Percentiles rank a stretch among this genome's conserved stretches.
Conservation (phyloP, 2,329 filamentous ascomycete genomes). For the Grosmannia serpens region DNA sequence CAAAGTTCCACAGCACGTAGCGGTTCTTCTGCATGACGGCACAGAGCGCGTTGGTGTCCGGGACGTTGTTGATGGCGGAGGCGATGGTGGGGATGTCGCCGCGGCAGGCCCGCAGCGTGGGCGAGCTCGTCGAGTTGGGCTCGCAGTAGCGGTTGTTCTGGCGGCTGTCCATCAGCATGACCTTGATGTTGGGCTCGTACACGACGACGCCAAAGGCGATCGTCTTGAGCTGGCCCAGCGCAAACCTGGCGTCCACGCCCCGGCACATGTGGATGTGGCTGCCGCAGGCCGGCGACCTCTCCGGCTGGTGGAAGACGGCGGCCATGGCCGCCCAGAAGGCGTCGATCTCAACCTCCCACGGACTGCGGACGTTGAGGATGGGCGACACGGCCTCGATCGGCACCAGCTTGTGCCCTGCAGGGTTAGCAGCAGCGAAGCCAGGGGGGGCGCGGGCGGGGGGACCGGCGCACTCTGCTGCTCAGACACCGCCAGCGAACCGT, state of each 20-base stretch:
- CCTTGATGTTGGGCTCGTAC: constrained; percentile 24
- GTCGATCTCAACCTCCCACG: constrained; percentile 21
- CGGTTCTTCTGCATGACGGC: constrained; percentile 26
- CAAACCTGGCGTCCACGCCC: constrained; percentile 24
- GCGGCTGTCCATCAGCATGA: constrained; percentile 21
- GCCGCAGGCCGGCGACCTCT: constrained; percentile 23
- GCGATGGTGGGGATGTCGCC: background rate
- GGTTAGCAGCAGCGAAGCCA: no score
- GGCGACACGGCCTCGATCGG: constrained; percentile 31
- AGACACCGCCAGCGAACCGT: constrained; percentile 21
- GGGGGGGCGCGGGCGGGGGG: background rate
- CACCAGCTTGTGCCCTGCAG: constrained; percentile 15
- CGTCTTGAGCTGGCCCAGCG: constrained; percentile 22
- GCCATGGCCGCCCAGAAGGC: constrained; percentile 31
- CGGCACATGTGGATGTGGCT: constrained; percentile 28
- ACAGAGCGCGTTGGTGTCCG: constrained; percentile 13
- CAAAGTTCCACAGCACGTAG: constrained; percentile 29
- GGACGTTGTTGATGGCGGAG: background rate
- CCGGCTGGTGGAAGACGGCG: constrained; percentile 25
- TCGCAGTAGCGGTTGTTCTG: constrained; percentile 25
- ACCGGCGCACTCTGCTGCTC: background rate
- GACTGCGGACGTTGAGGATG: constrained; percentile 23
- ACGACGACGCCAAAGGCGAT: constrained; percentile 24
- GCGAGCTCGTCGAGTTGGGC: constrained; percentile 20
- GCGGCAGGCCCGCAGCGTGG: background rate